phyloP scores from a whole-genome alignment of 768 basidiomycete genomes.

The Panus rudis region DNA sequence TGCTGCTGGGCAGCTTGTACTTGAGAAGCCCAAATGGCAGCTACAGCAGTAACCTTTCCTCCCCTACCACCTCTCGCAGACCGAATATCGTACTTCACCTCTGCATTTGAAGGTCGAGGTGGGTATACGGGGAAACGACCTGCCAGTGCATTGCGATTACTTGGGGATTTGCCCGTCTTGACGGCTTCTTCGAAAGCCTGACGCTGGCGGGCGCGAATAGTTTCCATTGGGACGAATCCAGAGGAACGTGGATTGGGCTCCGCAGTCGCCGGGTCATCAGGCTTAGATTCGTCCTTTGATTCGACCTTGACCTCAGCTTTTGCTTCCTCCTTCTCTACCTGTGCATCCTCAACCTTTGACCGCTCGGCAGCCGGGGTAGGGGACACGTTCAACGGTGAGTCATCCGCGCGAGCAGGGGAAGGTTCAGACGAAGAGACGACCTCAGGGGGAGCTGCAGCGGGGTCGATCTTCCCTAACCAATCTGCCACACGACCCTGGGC shows the following conservation, averaged over 20 bases:
- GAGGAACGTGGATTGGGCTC: constrained; percentile 69
- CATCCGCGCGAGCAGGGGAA: background rate
- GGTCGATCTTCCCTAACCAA: constrained; percentile 66
- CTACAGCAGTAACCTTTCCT: constrained; percentile 66
- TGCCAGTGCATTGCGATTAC: constrained; percentile 2
- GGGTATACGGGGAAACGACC: constrained; percentile 6
- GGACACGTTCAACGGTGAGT: background rate
- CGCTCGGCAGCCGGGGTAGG: background rate
- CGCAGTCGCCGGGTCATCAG: constrained; percentile 20
- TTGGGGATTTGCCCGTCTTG: background rate
- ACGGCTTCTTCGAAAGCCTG: background rate
- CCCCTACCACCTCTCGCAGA: constrained; percentile 75
- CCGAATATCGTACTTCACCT: constrained; percentile 63
- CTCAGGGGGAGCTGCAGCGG: constrained; percentile 37
- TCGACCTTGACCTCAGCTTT: background rate
- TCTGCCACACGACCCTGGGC: constrained; percentile 71
- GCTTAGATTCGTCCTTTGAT: background rate
- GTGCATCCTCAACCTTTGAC: background rate
- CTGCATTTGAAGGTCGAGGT: constrained; percentile 34
- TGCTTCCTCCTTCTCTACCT: background rate
- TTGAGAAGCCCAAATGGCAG: constrained; percentile 61
- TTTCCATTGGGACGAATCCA: constrained; percentile 63
- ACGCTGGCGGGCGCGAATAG: constrained; percentile 29
- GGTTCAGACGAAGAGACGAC: constrained; percentile 15
- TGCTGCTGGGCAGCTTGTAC: constrained; percentile 3